phyloP scores from a whole-genome alignment of 192 early-diverging fungal genomes.

The Gaertneriomyces semiglobifer region DNA sequence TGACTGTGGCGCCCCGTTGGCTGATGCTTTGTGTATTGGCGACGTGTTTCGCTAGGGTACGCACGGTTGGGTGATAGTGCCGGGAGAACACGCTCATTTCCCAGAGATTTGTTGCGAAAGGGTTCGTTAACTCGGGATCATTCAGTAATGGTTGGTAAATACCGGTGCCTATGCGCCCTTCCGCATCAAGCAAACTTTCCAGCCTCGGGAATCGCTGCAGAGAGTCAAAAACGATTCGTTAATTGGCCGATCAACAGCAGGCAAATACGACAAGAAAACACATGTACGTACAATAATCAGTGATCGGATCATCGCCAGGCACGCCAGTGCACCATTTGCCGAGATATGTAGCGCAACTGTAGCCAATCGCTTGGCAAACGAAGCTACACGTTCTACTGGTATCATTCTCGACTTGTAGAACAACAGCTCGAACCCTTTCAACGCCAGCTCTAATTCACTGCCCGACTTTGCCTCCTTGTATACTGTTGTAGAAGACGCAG shows the following conservation, averaged over 20 bases:
- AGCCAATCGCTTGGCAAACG: constrained; percentile 83
- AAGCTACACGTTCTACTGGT: constrained; percentile 75
- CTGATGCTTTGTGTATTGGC: constrained; percentile 12
- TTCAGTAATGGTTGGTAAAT: constrained; percentile 75
- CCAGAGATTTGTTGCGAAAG: constrained; percentile 86
- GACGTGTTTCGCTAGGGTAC: constrained; percentile 37
- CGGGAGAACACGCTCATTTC: constrained; percentile 74
- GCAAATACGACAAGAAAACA: constrained; percentile 5
- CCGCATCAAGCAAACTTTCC: constrained; percentile 60
- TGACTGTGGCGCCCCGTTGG: constrained; percentile 18
- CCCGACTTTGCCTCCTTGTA: constrained; percentile 20
- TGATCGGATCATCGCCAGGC: constrained; percentile 61
- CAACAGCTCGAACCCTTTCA: constrained; percentile 80
- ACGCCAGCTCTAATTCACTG: constrained; percentile 76
- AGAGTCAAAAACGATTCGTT: constrained; percentile 26
- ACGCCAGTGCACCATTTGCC: constrained; percentile 65
- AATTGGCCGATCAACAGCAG: constrained; percentile 36
- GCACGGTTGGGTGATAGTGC: constrained; percentile 50
- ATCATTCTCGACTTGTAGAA: constrained; percentile 74
- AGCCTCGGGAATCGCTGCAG: constrained; percentile 60
- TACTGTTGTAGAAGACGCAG: constrained; percentile 27
- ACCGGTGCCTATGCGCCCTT: constrained; percentile 72
- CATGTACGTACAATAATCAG: constrained; percentile 52
- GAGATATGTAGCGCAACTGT: constrained; percentile 72
- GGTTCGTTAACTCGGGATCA: constrained; percentile 93